Evolutionary conservation across 768 basidiomycete species (phyloP), one percentile per base, ranked within the genome.

Genomic region (Pleurotus sapidus): DNA sequence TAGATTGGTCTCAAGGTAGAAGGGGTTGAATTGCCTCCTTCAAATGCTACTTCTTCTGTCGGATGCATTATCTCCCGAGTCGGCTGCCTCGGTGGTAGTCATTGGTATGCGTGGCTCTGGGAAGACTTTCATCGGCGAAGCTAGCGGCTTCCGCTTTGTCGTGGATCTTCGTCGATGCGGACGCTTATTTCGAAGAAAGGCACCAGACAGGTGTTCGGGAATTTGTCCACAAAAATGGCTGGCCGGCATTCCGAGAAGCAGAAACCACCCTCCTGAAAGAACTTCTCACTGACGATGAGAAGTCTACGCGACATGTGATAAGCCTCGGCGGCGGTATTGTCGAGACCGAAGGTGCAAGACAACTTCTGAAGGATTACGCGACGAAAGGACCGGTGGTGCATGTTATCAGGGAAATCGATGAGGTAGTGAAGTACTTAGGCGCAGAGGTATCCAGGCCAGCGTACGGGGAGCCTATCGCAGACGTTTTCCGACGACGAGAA

Each of bases 71-170:
- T 48, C 61, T 4, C 62, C 67, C 30, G 69, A 75, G 45, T 61
- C 74, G 9, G 72, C 76, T 4, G 79, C 84, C 15, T 86, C 88
- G 4, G 82, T 95, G 61, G 71, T 96, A 58, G 72, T 97, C 59
- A 86, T 94, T 60, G 95, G 97, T 24, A 98, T 99, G 97, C 90
- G 96, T 15, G 97, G 97, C 9, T 90, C 93, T 1, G 97, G 97
- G 27, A 98, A 99, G 75, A 93, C 91, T 1, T 88, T 87, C 71
- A 81, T 98, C 58, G 93, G 95, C 14, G 75, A 80, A 80, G 55
- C 75, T 95, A 30, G 95, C 92, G 14, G 87, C 92, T 0, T 69
- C 78, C 6, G 75, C 86, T 1, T 81, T 98, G 11, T 82, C 81
- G 1, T 89, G 93, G 79, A 77, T 81, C 1, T 79, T 70, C 58